Conservation (phyloP, 164 flowering plant species). For the Chimonanthus salicifolius region DNA sequence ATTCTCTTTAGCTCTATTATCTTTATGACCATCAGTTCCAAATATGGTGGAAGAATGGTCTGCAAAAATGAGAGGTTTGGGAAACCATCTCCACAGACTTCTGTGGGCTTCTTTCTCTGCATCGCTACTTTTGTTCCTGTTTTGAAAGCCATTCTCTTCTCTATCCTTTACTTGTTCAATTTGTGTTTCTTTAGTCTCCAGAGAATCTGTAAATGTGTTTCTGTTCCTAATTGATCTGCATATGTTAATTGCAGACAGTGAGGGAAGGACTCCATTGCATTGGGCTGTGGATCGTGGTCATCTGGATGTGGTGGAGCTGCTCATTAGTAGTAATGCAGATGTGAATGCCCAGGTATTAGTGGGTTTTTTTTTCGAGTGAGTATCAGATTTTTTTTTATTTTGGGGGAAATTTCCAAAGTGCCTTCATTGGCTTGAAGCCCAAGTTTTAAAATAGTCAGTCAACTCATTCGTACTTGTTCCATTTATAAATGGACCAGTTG, state of each 20-base stretch:
- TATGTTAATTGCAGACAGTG: constrained; percentile 64
- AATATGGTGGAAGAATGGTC: no score
- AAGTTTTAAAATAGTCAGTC: no score
- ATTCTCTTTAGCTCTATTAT: no score
- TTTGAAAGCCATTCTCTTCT: no score
- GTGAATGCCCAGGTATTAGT: constrained; percentile 65
- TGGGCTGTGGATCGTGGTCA: constrained; percentile 99
- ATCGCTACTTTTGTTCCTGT: background rate
- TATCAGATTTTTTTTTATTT: background rate
- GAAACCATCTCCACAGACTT: background rate
- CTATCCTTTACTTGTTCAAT: background rate
- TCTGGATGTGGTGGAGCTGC: constrained; percentile 41
- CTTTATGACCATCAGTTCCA: no score
- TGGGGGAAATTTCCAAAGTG: no score
- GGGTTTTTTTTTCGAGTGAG: background rate
- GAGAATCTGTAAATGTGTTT: background rate
- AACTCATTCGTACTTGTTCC: no score
- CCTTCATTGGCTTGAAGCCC: no score
- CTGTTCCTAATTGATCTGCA: background rate
- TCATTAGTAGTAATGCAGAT: constrained; percentile 63
- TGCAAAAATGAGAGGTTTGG: background rate
- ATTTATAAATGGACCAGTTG: no score
- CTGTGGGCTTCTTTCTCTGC: background rate
- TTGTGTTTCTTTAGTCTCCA: background rate
- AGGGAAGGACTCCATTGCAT: constrained; percentile 88